Percentiles rank a stretch among this genome's conserved stretches.
phyloP scores from a whole-genome alignment of 495 filamentous ascomycete species.

The Podospora pseudopauciseta region DNA sequence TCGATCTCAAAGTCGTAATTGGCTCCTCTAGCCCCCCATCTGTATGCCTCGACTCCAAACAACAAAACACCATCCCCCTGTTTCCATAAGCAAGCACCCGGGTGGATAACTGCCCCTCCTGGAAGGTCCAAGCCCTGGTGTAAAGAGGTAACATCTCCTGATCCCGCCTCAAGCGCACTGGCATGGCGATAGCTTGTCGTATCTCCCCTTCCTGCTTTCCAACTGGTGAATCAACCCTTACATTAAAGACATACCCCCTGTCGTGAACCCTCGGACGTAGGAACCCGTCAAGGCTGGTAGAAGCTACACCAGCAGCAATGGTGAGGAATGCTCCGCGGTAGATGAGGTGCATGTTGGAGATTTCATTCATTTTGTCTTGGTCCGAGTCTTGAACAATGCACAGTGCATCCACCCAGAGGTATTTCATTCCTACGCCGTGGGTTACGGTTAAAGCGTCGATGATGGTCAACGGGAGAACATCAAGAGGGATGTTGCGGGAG shows the following conservation, averaged over 20 bases:
- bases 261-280: background rate
- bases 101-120: background rate
- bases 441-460: conserved; percentile 28
- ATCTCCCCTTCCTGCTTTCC: background rate
- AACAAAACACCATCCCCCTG: background rate
- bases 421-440: conserved; percentile 17
- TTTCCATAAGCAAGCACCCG: background rate
- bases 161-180: background rate
- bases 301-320: background rate
- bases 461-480: conserved; percentile 13
- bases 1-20: background rate
- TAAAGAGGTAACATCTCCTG: background rate
- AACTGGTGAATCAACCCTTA: background rate
- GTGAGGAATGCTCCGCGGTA: background rate
- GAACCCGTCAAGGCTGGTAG: background rate
- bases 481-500: background rate
- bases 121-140: background rate
- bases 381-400: conserved; percentile 29
- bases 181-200: background rate
- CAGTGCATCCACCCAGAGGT: conserved; percentile 30
- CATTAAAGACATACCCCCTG: background rate
- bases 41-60: background rate
- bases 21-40: background rate
- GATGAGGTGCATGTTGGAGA: background rate
- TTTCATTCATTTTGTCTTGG: conserved; percentile 2